Base-by-base conservation (phyloP, 1,284 basidiomycete species). In the Sphaerobolus stellatus region DNA sequence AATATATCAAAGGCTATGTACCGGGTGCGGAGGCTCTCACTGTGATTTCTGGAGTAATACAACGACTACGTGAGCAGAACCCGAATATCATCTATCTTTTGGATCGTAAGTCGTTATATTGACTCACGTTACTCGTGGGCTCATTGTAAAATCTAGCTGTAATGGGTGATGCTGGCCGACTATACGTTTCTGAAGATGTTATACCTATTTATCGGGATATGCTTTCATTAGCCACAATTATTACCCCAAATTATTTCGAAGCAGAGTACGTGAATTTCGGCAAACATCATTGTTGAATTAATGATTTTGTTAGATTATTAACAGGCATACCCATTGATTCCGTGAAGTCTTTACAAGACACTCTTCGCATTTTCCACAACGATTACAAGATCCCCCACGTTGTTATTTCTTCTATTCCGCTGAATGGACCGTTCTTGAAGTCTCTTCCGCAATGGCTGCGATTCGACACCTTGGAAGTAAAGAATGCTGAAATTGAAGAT, bases 171-270 rank as follows among this genome's bases (percentile, higher is more conserved):
- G 79, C 92, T 13, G 93, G 92, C 4, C 80, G 76, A 46, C 74
- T 97, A 11, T 99, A 99, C 64, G 95, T 99, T 25, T 83, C 92
- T 5, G 76, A 86, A 11, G 87, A 92, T 59, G 93, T 95, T 5
- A 80, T 99, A 52, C 93, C 94, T 0, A 82, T 94, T 46, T 99
- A 99, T 74, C 83, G 86, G 50, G 70, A 75, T 45, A 82, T 99
- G 72, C 77, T 99, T 2, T 77, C 81, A 16, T 73, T 88, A 22
- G 87, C 95, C 1, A 92, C 90, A 0, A 88, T 98, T 54, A 96
- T 98, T 60, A 95, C 96, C 0, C 96, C 96, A 0, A 99, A 99
- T 68, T 97, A 95, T 82, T 99, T 96, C 61, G 97, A 99, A 75
- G 90, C 91, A 53, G 94, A 98, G 92, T 95, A 67, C 69, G 88